Evolutionary conservation across 2,329 filamentous ascomycete genomes (phyloP).

Genomic region (Diaporthe humulicola): DNA sequence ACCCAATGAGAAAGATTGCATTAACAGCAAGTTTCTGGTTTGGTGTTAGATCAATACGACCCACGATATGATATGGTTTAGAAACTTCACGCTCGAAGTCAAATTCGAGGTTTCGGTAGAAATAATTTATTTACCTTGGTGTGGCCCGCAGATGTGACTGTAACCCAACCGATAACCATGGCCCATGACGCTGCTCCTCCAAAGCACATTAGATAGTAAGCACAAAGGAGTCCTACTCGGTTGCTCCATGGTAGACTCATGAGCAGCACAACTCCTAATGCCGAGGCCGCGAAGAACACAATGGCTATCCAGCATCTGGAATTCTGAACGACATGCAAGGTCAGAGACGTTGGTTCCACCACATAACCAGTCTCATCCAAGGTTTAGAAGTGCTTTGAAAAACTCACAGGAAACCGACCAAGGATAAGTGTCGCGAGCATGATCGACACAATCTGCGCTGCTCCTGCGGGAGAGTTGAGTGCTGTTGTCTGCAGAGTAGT

Average conservation of each 20-base stretch:
- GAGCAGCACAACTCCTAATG: not conserved
- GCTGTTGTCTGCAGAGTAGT: constrained; percentile 19
- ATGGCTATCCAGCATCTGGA: constrained; percentile 11
- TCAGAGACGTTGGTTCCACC: not conserved
- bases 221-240: not conserved
- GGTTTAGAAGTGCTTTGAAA: not conserved
- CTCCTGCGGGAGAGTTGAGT: constrained; percentile 10
- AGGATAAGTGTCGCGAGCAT: constrained; percentile 14
- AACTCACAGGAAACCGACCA: not conserved
- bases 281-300: constrained; percentile 6
- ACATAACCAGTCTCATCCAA: no score
- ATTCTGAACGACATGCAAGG: not conserved
- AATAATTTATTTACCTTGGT: not conserved
- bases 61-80: not conserved
- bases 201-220: constrained; percentile 16
- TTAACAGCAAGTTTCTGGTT: constrained; percentile 21
- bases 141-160: constrained; percentile 12
- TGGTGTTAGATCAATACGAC: not conserved
- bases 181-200: constrained; percentile 27
- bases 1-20: not conserved
- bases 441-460: constrained; percentile 7
- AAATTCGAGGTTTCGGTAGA: not conserved
- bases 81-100: no score
- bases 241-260: constrained; percentile 25
- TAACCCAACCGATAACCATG: constrained; percentile 12